phyloP scores from a whole-genome alignment of 306 rosid genomes.

The Abrus precatorius region DNA sequence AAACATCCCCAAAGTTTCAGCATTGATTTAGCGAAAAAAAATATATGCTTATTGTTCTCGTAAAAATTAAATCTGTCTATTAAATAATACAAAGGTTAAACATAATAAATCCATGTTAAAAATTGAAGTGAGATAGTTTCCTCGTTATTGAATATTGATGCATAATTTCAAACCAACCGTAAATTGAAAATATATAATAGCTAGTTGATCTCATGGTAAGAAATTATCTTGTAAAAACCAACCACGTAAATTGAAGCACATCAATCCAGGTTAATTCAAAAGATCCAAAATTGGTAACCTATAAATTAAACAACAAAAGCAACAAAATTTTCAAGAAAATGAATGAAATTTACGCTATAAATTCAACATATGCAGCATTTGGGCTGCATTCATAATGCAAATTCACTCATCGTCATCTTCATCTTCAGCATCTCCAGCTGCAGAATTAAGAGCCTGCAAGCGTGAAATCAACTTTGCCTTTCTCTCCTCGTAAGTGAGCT shows the following conservation, averaged over 20 bases:
- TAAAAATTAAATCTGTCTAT: no score
- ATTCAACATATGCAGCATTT: background rate
- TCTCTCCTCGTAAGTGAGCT: constrained; percentile 74
- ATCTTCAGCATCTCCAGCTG: constrained; percentile 56
- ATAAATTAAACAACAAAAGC: constrained; percentile 12
- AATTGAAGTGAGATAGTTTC: background rate
- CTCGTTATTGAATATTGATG: no score
- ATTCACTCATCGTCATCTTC: constrained; percentile 59
- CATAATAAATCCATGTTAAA: background rate
- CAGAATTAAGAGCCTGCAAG: constrained; percentile 69
- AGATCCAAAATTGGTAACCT: constrained; percentile 31
- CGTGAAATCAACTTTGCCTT: constrained; percentile 62
- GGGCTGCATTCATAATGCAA: background rate
- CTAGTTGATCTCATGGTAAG: background rate
- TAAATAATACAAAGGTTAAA: no score
- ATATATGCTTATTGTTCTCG: no score
- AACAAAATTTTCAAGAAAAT: constrained; percentile 23
- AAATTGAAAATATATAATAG: no score
- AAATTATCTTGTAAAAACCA: background rate
- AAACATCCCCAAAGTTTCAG: background rate
- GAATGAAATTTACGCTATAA: constrained; percentile 6
- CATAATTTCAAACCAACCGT: no score
- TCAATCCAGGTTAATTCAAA: constrained; percentile 12
- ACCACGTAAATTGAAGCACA: background rate
- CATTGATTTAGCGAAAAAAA: no score